A percentile compares a stretch with the other conserved stretches of the same genome.
These are phyloP conservation scores for Eucalyptus guilfoylei DNA, from an alignment of 345 rosid species.

Conservation along the genomic window DNA sequence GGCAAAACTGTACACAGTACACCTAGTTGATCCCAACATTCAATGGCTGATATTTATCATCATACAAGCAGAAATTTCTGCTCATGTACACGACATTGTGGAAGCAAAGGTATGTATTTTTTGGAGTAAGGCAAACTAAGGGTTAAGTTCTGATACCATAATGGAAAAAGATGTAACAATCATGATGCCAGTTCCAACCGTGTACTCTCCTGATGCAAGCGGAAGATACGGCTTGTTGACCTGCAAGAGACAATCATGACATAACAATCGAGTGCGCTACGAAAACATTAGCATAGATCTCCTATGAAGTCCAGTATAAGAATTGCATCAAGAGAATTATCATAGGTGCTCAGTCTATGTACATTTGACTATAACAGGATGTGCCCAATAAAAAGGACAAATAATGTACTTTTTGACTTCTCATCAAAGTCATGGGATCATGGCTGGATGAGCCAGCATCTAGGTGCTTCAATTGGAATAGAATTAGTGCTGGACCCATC, in stretches of 20 bases:
- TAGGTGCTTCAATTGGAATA: not conserved
- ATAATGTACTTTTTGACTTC: not conserved
- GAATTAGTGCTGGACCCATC: not conserved
- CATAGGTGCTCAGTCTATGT: not conserved
- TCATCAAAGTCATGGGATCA: not conserved
- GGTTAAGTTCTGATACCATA: conserved; percentile 38
- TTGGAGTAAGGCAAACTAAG: not conserved
- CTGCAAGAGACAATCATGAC: conserved; percentile 15
- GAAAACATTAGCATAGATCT: not conserved
- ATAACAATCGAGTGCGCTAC: not conserved
- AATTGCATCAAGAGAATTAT: not conserved
- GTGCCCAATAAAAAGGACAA: not conserved
- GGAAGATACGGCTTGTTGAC: conserved; percentile 98
- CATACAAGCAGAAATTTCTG: not conserved
- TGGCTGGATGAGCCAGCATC: not conserved
- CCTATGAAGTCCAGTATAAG: not conserved
- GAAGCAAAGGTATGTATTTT: not conserved
- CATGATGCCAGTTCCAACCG: conserved; percentile 43
- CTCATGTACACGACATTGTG: not conserved
- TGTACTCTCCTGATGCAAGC: conserved; percentile 88
- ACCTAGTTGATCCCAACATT: not conserved
- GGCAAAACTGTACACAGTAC: not conserved
- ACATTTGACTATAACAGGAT: not conserved
- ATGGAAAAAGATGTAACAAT: conserved; percentile 55
- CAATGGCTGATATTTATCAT: not conserved